These are phyloP conservation scores for Taphrina flavorubra DNA, from an alignment of 1,139 yeast species.

Conservation along the genomic window DNA sequence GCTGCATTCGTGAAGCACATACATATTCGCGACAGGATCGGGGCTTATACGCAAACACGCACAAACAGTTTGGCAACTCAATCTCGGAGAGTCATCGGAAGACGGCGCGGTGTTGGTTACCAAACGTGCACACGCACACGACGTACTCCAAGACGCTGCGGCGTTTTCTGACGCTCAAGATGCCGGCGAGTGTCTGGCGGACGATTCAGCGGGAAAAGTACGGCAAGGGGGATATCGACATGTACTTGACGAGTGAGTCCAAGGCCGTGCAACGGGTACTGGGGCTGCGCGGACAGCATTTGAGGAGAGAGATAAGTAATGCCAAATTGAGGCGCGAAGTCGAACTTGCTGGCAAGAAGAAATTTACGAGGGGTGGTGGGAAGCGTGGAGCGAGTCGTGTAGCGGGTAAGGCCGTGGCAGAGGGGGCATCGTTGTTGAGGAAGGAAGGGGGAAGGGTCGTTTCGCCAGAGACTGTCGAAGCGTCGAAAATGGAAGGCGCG, in stretches of 20 bases:
- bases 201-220: constrained; percentile 22
- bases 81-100: constrained; percentile 81
- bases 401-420: constrained; percentile 1
- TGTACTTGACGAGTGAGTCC: constrained; percentile 18
- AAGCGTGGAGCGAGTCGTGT: neutral
- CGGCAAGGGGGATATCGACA: constrained; percentile 22
- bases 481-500: constrained; percentile 21
- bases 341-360: neutral
- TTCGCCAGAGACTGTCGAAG: neutral
- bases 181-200: constrained; percentile 54
- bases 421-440: neutral
- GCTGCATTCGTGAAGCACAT: constrained; percentile 14
- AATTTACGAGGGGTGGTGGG: neutral
- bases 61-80: constrained; percentile 74
- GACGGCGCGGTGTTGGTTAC: constrained; percentile 75
- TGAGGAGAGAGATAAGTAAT: constrained; percentile 11
- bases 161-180: constrained; percentile 61
- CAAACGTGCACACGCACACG: constrained; percentile 74
- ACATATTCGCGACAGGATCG: constrained; percentile 55
- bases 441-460: neutral
- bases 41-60: constrained; percentile 87
- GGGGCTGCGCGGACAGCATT: constrained; percentile 18
- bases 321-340: neutral
- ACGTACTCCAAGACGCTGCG: constrained; percentile 84
- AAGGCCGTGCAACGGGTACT: constrained; percentile 14